Evolutionary conservation across 306 rosid genomes (phyloP), one percentile per base, ranked within the genome.

Genomic region (Fagus crenata): DNA sequence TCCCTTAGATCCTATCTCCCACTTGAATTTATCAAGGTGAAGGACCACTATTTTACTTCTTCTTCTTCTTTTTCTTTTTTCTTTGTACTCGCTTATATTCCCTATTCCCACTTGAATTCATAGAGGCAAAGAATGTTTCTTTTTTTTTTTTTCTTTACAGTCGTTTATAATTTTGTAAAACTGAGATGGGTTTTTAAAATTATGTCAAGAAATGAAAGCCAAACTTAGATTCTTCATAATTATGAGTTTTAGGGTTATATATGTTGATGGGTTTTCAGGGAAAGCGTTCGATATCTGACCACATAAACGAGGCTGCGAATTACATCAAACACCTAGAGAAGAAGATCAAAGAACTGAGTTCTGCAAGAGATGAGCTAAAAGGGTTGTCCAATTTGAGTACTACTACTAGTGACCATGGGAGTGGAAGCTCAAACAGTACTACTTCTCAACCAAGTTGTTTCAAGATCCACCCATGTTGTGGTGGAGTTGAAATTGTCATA

Each of bases 271-370:
- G 28, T 8, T 82, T 74, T 67, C 85, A 93, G 98, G 98, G 96
- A 78, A 93, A 88, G 76, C 96, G 96, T 73, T 86, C 96, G 17
- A 71, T 78, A 72, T 82, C 90, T 1, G 95, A 93, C 73, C 89
- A 87, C 74, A 72, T 89, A 71, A 82, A 82, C 5, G 92, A 80
- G 87, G 92, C 97, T 43, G 89, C 79, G 75, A 86, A 80, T 49
- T 87, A 91, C 46, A 90, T 91, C 77, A 87, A 87, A 15, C 81
- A 89, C 53, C 28, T 81, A 64, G 80, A 82, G 73, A 75, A 77
- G 43, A 85, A 82, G 55, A 88, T 87, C 75, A 56, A 83, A 70
- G 89, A 72, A 22, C 83, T 88, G 59, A 53, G 60, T 28, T 59
- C 65, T 35, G 84, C 75, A 78, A 89, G 85, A 77, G 91, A 89